These are phyloP conservation scores for Usnea hakonensis DNA, from an alignment of 495 filamentous ascomycete genomes.

Conservation along the genomic window DNA sequence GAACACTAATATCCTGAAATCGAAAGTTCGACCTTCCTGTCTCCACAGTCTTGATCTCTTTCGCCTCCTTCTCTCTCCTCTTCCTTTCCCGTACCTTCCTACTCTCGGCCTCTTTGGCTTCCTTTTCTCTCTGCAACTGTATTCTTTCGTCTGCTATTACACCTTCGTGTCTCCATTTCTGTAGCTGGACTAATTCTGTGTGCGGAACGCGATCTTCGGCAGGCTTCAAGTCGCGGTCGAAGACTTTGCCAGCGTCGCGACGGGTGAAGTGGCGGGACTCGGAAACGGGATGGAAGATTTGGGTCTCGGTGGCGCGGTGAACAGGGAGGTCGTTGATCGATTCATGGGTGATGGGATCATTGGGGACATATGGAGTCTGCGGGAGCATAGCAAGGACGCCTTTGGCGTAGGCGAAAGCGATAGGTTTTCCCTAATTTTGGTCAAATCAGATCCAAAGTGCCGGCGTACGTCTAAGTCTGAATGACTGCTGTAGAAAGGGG, in stretches of 20 bases:
- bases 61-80: conserved; percentile 35
- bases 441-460: background rate
- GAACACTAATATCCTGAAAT: conserved; percentile 56
- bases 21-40: conserved; percentile 72
- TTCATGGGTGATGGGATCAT: conserved; percentile 52
- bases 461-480: background rate
- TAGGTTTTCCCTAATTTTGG: conserved; percentile 58
- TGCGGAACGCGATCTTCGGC: conserved; percentile 84
- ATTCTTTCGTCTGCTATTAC: conserved; percentile 31
- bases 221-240: conserved; percentile 64
- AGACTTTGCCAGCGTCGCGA: conserved; percentile 78
- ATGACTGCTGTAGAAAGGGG: background rate
- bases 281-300: conserved; percentile 83
- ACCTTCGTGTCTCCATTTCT: conserved; percentile 25
- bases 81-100: conserved; percentile 33
- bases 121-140: conserved; percentile 35
- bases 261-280: conserved; percentile 89
- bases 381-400: conserved; percentile 80
- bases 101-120: conserved; percentile 36
- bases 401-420: conserved; percentile 67
- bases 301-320: conserved; percentile 67
- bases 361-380: conserved; percentile 35
- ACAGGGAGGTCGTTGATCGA: conserved; percentile 85
- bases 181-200: conserved; percentile 63
- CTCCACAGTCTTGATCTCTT: conserved; percentile 37